Percentiles rank a stretch among this genome's conserved stretches.
Evolutionary conservation across 257 asterid species (phyloP).

Genomic region (Capsicum chinense): DNA sequence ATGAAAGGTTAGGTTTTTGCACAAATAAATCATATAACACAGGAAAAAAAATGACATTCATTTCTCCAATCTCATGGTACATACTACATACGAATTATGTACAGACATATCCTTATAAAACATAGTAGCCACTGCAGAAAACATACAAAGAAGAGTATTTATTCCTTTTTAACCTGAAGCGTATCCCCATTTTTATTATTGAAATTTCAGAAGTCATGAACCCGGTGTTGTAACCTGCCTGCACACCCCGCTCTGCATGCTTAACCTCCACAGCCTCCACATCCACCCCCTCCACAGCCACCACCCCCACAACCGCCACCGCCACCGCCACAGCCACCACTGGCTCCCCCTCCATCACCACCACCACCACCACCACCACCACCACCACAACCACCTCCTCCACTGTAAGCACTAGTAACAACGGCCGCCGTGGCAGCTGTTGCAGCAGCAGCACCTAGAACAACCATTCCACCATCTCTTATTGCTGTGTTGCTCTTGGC

Average conservation of each 20-base stretch:
- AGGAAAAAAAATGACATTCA: no score
- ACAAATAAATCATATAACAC: no score
- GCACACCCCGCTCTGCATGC: neutral
- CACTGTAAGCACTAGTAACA: neutral
- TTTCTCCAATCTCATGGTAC: no score
- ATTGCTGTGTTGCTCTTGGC: neutral
- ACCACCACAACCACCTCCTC: neutral
- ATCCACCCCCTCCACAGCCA: neutral
- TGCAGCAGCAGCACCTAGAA: conserved; percentile 24
- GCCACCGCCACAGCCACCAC: neutral
- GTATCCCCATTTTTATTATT: neutral
- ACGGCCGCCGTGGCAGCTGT: neutral
- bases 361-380: neutral
- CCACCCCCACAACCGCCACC: neutral
- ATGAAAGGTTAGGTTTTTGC: no score
- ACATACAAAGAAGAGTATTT: no score
- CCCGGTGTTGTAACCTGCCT: neutral
- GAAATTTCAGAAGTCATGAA: no score
- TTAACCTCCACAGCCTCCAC: neutral
- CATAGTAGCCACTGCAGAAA: no score
- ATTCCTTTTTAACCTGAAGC: neutral
- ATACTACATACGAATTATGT: no score
- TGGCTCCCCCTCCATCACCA: neutral
- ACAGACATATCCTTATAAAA: no score
- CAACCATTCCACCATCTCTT: conserved; percentile 13